A percentile compares a stretch with the other conserved stretches of the same genome.
Evolutionary conservation across 805 yeast species (phyloP).

Genomic region (Candida morakotiae): DNA sequence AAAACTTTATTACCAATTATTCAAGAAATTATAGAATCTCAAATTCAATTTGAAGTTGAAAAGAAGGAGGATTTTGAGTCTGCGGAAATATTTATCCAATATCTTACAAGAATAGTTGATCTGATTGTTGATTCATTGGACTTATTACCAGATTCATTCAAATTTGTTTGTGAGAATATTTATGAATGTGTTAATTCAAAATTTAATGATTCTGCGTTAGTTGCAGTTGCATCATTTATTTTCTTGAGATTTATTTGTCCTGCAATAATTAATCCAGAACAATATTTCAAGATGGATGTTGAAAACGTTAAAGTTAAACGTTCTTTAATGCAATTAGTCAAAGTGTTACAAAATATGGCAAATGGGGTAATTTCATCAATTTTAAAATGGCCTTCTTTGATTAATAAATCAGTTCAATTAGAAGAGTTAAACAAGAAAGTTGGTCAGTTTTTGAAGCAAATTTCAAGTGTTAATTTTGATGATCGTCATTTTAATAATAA

Average conservation of each 20-base stretch:
- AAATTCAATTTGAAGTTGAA: conserved; percentile 63
- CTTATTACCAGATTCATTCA: conserved; percentile 66
- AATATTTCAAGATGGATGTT: conserved; percentile 33
- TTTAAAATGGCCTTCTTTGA: conserved; percentile 56
- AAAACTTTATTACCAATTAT: conserved; percentile 54
- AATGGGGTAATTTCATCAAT: conserved; percentile 67
- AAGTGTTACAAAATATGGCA: conserved; percentile 80
- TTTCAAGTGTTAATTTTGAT: conserved; percentile 16
- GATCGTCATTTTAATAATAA: conserved; percentile 22
- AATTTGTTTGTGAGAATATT: conserved; percentile 66
- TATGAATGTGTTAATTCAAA: conserved; percentile 51
- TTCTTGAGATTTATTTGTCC: conserved; percentile 87
- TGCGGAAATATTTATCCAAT: conserved; percentile 49
- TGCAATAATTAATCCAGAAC: conserved; percentile 84
- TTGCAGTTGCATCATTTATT: conserved; percentile 82
- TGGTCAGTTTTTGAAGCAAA: conserved; percentile 21
- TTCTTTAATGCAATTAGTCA: conserved; percentile 73
- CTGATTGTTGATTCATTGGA: conserved; percentile 53
- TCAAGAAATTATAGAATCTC: conserved; percentile 43
- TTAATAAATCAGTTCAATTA: conserved; percentile 36
- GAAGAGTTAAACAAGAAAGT: conserved; percentile 24
- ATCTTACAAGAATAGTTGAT: conserved; percentile 53
- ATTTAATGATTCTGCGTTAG: conserved; percentile 55
- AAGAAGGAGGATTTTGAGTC: conserved; percentile 33
- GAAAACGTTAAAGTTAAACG: conserved; percentile 45